Conservation (phyloP, 192 early-diverging fungal genomes). For the Mortierella hygrophila region DNA sequence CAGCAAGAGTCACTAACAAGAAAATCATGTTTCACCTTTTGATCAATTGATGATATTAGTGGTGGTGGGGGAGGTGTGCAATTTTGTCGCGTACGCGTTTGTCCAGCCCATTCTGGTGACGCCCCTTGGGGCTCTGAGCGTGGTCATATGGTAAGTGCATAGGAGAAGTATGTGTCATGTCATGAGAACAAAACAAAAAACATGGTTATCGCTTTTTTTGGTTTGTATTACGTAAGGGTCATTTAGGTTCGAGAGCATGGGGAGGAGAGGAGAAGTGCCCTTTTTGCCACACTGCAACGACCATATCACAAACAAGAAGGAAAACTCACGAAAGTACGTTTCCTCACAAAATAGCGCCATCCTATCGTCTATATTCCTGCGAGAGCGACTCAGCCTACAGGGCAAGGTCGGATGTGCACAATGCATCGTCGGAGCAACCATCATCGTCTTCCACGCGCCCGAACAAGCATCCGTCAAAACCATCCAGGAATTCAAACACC, state of each 20-base stretch:
- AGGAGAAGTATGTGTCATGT: background rate
- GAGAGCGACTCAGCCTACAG: constrained; percentile 82
- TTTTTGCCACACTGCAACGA: background rate
- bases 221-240: background rate
- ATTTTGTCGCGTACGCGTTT: constrained; percentile 95
- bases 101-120: constrained; percentile 94
- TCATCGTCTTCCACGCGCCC: constrained; percentile 89
- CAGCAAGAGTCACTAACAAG: too few species aligned
- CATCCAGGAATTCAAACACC: constrained; percentile 82
- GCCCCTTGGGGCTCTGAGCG: constrained; percentile 91
- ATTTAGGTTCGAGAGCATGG: background rate
- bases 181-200: constrained; percentile 1
- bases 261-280: background rate
- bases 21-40: background rate
- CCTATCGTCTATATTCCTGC: constrained; percentile 86
- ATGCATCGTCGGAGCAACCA: constrained; percentile 86
- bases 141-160: constrained; percentile 75
- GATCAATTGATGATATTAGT: constrained; percentile 61
- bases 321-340: background rate
- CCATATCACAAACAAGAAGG: background rate
- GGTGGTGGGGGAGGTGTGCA: constrained; percentile 90
- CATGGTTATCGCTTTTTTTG: background rate
- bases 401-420: constrained; percentile 92
- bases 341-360: constrained; percentile 68
- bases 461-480: constrained; percentile 80